Evolutionary conservation across 805 yeast species (phyloP), one percentile per base, ranked within the genome.

Genomic region (Dipodascopsis uninucleata): DNA sequence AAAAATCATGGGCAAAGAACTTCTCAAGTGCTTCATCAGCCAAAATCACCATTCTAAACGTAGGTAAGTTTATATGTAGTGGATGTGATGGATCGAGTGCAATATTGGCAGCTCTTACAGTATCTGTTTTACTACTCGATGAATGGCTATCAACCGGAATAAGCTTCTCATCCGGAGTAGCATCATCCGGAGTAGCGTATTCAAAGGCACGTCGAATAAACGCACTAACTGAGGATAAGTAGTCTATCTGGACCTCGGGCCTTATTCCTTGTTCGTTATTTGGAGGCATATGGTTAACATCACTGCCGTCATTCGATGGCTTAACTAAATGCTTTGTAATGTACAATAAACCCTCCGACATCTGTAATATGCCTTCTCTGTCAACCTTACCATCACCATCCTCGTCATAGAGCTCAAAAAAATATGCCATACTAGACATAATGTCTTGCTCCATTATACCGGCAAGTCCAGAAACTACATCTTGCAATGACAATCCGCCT

Each of bases 21-120:
- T 83, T 70, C 63, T 93, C 97, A 56, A 87, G 83, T 0, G 96
- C 85, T 59, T 88, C 97, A 62, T 89, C 96, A 0, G 97, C 97
- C 4, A 90, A 69, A 4, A 93, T 69, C 1, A 93, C 94, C 98
- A 90, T 90, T 51, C 97, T 71, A 67, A 90, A 90, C 0, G 96
- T 88, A 0, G 97, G 86, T 14, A 87, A 68, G 41, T 83, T 85
- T 41, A 89, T 72, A 46, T 69, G 78, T 7, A 82, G 78, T 1
- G 95, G 95, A 25, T 81, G 76, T 25, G 76, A 72, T 2, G 96
- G 96, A 60, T 87, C 85, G 29, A 87, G 67, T 0, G 95, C 96
- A 3, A 79, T 85, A 60, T 88, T 87, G 38, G 86, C 87, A n/a
- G n/a, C n/a, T n/a, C n/a, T n/a, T n/a, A n/a, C n/a, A n/a, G n/a